Evolutionary conservation across 2,329 filamentous ascomycete species (phyloP).

Genomic region (Endoconidiophora laricicola): DNA sequence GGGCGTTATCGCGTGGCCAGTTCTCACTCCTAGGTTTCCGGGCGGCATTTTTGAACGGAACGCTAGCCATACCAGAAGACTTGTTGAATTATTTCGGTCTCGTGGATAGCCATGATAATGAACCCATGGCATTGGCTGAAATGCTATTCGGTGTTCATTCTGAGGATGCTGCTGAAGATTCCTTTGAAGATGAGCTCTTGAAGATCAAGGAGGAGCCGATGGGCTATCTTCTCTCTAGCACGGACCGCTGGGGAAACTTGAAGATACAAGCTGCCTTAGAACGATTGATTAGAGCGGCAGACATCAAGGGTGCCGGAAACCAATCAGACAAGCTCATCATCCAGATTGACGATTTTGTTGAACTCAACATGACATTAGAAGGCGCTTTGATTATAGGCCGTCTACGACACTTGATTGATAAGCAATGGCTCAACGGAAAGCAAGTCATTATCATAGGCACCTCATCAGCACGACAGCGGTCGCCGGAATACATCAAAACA

Average conservation of each 20-base stretch:
- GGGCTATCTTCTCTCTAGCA: conserved; percentile 19
- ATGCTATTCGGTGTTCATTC: conserved; percentile 10
- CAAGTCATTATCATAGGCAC: conserved; percentile 69
- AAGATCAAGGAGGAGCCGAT: conserved; percentile 24
- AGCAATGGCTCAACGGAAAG: conserved; percentile 52
- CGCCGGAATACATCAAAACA: conserved; percentile 25
- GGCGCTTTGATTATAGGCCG: conserved; percentile 53
- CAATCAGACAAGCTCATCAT: conserved; percentile 44
- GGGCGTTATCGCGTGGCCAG: conserved; percentile 28
- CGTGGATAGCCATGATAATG: conserved; percentile 16
- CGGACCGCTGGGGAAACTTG: conserved; percentile 42
- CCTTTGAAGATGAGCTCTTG: conserved; percentile 28
- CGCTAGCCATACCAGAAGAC: conserved; percentile 22
- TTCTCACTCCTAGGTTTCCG: conserved; percentile 40
- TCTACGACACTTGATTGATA: conserved; percentile 55
- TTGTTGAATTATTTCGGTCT: conserved; percentile 15
- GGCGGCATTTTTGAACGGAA: conserved; percentile 37
- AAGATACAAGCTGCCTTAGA: conserved; percentile 43
- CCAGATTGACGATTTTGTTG: conserved; percentile 66
- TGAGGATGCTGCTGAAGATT: conserved; percentile 13
- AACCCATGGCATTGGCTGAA: conserved; percentile 15
- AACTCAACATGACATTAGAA: conserved; percentile 52
- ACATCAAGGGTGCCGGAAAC: conserved; percentile 20
- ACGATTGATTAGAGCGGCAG: conserved; percentile 34
- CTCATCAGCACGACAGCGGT: conserved; percentile 38